Base-by-base conservation (phyloP, 768 basidiomycete species). In the Kwoniella sp. region DNA sequence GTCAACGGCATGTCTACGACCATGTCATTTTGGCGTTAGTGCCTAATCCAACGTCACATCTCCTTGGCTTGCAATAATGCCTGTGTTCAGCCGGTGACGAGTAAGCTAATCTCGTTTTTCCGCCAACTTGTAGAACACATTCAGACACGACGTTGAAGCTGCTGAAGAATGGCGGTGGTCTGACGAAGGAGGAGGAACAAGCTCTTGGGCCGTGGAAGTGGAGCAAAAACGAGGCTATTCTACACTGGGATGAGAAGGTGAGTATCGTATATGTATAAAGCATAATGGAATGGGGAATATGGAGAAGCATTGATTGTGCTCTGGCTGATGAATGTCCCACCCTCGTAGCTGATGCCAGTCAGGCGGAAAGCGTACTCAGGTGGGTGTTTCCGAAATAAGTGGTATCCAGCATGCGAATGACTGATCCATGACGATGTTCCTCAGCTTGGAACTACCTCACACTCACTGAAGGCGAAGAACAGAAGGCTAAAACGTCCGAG, bases 381-480 rank as follows among this genome's bases (percentile, higher is more conserved):
- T 78, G 48, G 55, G 73, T 60, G 17, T 27, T 17, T 4, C 27
- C 21, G 24, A 40, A 25, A 7, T n/a, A n/a, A n/a, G n/a, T 22
- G 24, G 7, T 30, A 10, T 44, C n/a, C 12, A 29, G 12, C 27
- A 30, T 26, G 46, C 46, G 46, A 6, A 13, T 6, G 13, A 13
- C 7, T 13, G 33, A n/a, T n/a, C n/a, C n/a, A n/a, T n/a, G n/a
- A n/a, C n/a, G n/a, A n/a, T n/a, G n/a, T n/a, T n/a, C n/a, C n/a
- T n/a, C n/a, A 76, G 77, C 87, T 68, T 90, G 89, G 89, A 91
- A 90, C 75, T 90, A 88, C 73, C 77, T 90, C n/a, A 86, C 88
- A 0, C 81, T 78, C 36, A 85, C 19, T 72, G 77, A 19, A 58
- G 67, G 17, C 63, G 76, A 64, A 81, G 83, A 58, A 79, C 37